These are phyloP conservation scores for Trametes villosa DNA, from an alignment of 768 basidiomycete genomes.

Conservation along the genomic window DNA sequence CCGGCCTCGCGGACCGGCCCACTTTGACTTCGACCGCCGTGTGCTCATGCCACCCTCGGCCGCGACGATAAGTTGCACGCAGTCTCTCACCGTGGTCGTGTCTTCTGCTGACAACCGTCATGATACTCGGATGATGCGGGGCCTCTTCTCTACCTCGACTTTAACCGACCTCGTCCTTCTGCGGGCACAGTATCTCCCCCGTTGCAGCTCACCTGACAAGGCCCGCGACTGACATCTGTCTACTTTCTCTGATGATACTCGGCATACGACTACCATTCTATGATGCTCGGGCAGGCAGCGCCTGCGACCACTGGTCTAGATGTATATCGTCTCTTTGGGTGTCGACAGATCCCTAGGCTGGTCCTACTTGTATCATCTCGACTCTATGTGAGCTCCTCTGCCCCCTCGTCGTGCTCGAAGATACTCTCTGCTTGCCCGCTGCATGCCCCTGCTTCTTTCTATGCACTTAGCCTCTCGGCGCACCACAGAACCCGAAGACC, in stretches of 20 bases:
- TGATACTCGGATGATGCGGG: not conserved
- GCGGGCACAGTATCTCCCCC: not conserved
- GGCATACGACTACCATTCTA: constrained; percentile 1
- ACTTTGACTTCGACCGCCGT: too few species aligned
- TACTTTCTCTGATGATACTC: not conserved
- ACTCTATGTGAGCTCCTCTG: not conserved
- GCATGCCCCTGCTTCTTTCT: not conserved
- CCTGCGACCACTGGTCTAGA: not conserved
- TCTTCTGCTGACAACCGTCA: not conserved
- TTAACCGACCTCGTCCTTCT: not conserved
- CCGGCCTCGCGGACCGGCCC: too few species aligned
- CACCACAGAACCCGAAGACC: not conserved
- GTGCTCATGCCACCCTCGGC: not conserved
- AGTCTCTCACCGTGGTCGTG: not conserved
- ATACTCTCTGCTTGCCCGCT: not conserved
- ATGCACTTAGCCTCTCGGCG: not conserved
- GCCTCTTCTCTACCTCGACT: not conserved
- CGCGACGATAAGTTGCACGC: not conserved
- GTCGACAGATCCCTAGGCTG: constrained; percentile 9
- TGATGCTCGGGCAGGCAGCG: not conserved
- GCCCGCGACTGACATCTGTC: constrained; percentile 1
- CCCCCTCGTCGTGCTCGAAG: not conserved
- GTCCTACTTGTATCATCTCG: constrained; percentile 1
- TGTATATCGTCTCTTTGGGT: not conserved
- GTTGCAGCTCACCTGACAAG: not conserved